Conservation (phyloP, 2,329 filamentous ascomycete species). For the Colletotrichum chrysophilum region DNA sequence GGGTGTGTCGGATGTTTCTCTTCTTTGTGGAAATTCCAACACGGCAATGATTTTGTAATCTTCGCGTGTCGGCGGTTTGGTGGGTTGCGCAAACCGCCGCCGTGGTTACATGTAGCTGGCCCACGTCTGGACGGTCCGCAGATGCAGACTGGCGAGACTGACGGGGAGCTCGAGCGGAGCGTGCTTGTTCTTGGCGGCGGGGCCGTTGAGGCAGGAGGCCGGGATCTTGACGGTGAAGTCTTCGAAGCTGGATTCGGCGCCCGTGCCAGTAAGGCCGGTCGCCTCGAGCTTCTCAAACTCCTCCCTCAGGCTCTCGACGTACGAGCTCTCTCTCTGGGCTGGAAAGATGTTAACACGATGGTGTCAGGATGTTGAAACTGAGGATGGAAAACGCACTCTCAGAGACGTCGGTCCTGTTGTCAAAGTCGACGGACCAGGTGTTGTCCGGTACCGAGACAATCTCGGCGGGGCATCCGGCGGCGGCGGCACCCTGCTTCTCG, state of each 20-base stretch:
- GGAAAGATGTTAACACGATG: not conserved
- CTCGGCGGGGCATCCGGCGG: conserved; percentile 3
- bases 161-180: conserved; percentile 12
- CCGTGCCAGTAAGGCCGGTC: conserved; percentile 11
- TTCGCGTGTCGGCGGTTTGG: conserved; percentile 20
- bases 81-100: conserved; percentile 4
- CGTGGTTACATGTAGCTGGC: conserved; percentile 15
- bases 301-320: not conserved
- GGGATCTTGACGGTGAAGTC: conserved; percentile 5
- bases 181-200: not conserved
- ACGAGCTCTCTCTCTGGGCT: conserved; percentile 17
- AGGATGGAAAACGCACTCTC: not conserved
- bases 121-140: conserved; percentile 16
- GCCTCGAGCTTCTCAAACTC: conserved; percentile 1
- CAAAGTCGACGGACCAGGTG: conserved; percentile 4
- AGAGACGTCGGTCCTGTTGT: conserved; percentile 17
- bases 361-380: fast-evolving
- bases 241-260: conserved; percentile 8
- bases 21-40: not conserved
- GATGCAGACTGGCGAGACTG: conserved; percentile 16
- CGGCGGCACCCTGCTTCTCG: conserved; percentile 10
- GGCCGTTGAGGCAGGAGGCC: conserved; percentile 1
- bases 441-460: not conserved
- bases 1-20: conserved; percentile 12
- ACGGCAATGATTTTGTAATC: not conserved